Evolutionary conservation across 192 early-diverging fungal genomes (phyloP).

Genomic region (Backusella tarrabulga): DNA sequence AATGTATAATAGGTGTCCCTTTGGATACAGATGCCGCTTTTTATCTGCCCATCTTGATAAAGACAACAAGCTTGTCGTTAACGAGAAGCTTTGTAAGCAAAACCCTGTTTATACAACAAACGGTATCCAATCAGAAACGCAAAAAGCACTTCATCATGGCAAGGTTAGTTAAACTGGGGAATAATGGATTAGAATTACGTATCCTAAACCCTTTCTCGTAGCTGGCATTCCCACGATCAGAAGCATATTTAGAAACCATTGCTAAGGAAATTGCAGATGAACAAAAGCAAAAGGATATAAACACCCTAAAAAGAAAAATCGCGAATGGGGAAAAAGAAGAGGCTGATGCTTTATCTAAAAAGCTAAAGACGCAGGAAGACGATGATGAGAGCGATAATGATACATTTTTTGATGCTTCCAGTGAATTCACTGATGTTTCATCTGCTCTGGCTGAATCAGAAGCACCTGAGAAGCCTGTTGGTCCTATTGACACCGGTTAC

Average conservation of each 20-base stretch:
- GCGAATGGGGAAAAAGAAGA: background rate
- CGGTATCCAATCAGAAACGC: conserved; percentile 10
- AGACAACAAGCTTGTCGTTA: conserved; percentile 48
- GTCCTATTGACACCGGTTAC: conserved; percentile 40
- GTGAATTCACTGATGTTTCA: background rate
- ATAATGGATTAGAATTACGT: background rate
- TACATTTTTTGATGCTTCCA: background rate
- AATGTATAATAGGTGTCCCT: conserved; percentile 42
- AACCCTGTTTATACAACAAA: conserved; percentile 24
- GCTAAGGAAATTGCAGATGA: conserved; percentile 24
- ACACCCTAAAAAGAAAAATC: conserved; percentile 14
- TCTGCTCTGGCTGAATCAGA: background rate
- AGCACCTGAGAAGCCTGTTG: conserved; percentile 22
- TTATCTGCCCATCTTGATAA: conserved; percentile 50
- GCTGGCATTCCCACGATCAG: conserved; percentile 38
- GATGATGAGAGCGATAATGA: background rate
- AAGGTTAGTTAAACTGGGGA: background rate
- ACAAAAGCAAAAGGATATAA: conserved; percentile 20
- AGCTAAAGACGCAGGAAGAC: background rate
- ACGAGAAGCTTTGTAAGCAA: conserved; percentile 45
- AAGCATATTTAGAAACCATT: conserved; percentile 34
- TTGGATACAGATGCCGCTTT: conserved; percentile 64
- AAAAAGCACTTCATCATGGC: conserved; percentile 22
- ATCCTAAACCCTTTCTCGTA: conserved; percentile 19
- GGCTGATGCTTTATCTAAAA: background rate